These are phyloP conservation scores for Cenchrus americanus DNA, from an alignment of 176 grass and related monocot species.

Conservation along the genomic window DNA sequence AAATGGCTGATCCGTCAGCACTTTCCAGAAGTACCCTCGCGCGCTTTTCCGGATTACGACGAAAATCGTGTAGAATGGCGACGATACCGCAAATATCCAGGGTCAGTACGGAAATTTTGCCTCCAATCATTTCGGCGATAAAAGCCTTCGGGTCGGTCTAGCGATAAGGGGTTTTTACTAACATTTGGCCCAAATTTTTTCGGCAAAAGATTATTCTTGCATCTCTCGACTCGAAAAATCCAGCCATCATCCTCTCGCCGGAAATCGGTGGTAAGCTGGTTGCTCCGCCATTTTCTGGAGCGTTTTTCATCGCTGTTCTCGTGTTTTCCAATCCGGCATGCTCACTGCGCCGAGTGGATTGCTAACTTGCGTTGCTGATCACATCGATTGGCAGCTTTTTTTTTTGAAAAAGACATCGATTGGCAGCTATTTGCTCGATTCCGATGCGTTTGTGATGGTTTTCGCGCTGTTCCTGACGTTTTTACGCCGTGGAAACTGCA, in stretches of 20 bases:
- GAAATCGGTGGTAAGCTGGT: conserved; percentile 38
- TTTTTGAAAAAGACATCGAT: too few relatives aligned
- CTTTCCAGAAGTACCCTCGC: background rate
- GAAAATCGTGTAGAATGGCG: background rate
- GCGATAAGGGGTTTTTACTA: conserved; percentile 52
- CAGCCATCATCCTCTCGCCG: background rate
- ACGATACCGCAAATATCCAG: conserved; percentile 14
- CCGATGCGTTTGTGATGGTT: background rate
- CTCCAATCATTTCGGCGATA: conserved; percentile 3
- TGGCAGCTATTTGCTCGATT: background rate
- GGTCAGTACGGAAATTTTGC: conserved; percentile 3
- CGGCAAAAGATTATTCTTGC: background rate
- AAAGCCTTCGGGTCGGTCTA: conserved; percentile 33
- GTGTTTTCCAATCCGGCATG: background rate
- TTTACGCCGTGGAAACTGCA: background rate
- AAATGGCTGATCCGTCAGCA: background rate
- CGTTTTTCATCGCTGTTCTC: background rate
- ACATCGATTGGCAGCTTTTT: background rate
- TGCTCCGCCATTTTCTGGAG: too few relatives aligned
- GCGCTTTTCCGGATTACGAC: background rate
- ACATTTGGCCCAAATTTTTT: conserved; percentile 39
- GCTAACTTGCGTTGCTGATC: background rate
- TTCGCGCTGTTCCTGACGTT: conserved; percentile 30
- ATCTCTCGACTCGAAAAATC: conserved; percentile 1
- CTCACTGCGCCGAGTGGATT: background rate